Percentiles rank a stretch among this genome's conserved stretches.
Conservation (phyloP, 495 filamentous ascomycete genomes). For the Xylaria grammica region DNA sequence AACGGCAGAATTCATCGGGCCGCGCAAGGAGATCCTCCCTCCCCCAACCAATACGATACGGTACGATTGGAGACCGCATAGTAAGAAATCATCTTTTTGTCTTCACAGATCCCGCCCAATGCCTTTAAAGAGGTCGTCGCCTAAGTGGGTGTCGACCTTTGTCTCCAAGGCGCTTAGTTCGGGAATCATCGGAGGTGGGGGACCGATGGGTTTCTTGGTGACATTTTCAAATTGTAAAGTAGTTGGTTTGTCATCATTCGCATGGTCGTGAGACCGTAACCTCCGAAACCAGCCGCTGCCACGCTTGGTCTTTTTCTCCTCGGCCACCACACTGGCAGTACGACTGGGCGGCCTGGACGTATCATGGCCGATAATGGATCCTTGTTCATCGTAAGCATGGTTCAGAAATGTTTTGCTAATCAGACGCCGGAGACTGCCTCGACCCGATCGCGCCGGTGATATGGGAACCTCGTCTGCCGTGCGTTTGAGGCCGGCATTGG, state of each 20-base stretch:
- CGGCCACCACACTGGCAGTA: slow-evolving; percentile 39
- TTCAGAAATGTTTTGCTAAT: slow-evolving; percentile 52
- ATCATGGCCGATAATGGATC: slow-evolving; percentile 29
- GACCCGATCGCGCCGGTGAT: slow-evolving; percentile 51
- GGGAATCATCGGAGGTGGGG: slow-evolving; percentile 65
- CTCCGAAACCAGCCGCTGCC: slow-evolving; percentile 57
- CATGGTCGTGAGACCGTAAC: slow-evolving; percentile 43
- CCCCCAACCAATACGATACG: background rate
- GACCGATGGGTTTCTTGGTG: slow-evolving; percentile 45
- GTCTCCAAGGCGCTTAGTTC: slow-evolving; percentile 60
- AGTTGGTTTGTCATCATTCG: slow-evolving; percentile 32
- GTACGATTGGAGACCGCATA: background rate
- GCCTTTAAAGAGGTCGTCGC: slow-evolving; percentile 64
- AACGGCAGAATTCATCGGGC: slow-evolving; percentile 22
- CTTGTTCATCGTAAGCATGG: slow-evolving; percentile 51
- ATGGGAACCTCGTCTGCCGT: slow-evolving; percentile 48
- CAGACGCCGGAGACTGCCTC: slow-evolving; percentile 52
- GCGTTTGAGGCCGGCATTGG: slow-evolving; percentile 43
- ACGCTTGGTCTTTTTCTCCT: slow-evolving; percentile 50
- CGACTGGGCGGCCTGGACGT: slow-evolving; percentile 46
- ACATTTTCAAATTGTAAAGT: slow-evolving; percentile 39
- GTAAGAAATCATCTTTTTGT: background rate
- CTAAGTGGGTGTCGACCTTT: slow-evolving; percentile 50
- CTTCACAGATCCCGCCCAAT: slow-evolving; percentile 48
- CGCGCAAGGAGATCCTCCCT: slow-evolving; percentile 19